These are phyloP conservation scores for Lichtheimia ramosa DNA, from an alignment of 371 early-diverging fungal genomes.

Conservation along the genomic window DNA sequence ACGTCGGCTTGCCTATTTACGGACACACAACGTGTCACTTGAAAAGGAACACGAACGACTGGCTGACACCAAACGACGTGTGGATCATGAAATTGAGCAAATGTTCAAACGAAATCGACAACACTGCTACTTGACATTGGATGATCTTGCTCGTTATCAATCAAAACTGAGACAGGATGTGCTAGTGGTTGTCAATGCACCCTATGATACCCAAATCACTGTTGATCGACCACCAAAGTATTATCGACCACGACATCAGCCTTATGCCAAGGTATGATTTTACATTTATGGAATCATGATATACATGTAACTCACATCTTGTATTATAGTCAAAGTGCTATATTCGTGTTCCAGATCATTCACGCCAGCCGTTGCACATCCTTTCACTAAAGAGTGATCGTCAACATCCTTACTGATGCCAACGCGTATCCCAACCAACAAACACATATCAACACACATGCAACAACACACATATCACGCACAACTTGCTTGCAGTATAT, in stretches of 20 bases:
- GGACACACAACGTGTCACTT: conserved; percentile 26
- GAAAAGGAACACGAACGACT: conserved; percentile 30
- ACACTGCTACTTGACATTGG: conserved; percentile 40
- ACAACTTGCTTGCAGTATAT: neutral
- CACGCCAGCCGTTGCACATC: conserved; percentile 27
- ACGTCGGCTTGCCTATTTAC: conserved; percentile 23
- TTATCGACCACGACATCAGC: neutral
- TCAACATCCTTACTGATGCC: no score
- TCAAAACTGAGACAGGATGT: conserved; percentile 24
- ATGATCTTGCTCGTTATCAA: conserved; percentile 33
- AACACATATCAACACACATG: conserved; percentile 1
- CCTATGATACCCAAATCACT: conserved; percentile 35
- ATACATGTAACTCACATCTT: neutral
- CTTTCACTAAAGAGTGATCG: conserved; percentile 13
- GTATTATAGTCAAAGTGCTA: conserved; percentile 21
- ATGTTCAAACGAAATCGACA: conserved; percentile 23
- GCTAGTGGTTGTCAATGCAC: conserved; percentile 38
- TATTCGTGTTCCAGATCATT: conserved; percentile 33
- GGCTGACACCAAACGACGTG: conserved; percentile 20
- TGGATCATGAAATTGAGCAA: conserved; percentile 34
- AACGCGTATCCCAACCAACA: neutral
- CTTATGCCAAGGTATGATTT: neutral
- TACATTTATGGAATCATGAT: neutral
- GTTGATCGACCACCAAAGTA: conserved; percentile 21
- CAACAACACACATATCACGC: neutral